phyloP scores from a whole-genome alignment of 306 rosid species.

The Dalbergia oliveri region DNA sequence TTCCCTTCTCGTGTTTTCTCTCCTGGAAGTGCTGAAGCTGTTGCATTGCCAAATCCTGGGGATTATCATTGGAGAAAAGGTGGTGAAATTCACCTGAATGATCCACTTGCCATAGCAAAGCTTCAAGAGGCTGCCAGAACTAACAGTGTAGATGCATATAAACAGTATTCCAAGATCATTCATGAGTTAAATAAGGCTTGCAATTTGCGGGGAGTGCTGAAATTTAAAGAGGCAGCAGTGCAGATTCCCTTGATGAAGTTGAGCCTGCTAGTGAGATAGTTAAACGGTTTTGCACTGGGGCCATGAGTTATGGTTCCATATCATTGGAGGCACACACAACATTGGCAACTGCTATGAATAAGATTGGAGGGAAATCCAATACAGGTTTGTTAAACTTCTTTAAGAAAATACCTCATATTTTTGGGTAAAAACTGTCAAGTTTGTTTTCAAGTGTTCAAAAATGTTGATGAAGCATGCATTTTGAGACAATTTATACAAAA shows the following conservation, averaged over 20 bases:
- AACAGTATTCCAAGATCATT: conserved; percentile 86
- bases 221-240: conserved; percentile 66
- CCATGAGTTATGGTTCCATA: conserved; percentile 99
- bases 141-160: conserved; percentile 87
- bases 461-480: background rate
- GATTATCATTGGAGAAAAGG: conserved; percentile 99
- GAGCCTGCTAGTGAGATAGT: conserved; percentile 95
- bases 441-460: background rate
- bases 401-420: background rate
- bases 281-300: conserved; percentile 97
- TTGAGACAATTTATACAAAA: background rate
- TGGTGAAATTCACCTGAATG: conserved; percentile 96
- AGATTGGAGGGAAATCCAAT: conserved; percentile 94
- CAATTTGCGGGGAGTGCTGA: conserved; percentile 91
- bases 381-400: conserved; percentile 69
- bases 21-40: conserved; percentile 93
- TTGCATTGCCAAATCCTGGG: conserved; percentile 96
- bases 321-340: conserved; percentile 96
- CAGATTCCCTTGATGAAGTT: conserved; percentile 85
- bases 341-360: conserved; percentile 94
- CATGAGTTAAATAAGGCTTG: conserved; percentile 91
- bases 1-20: conserved; percentile 84
- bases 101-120: conserved; percentile 94
- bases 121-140: conserved; percentile 98
- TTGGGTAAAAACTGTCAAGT: background rate